Evolutionary conservation across 805 yeast genomes (phyloP), one percentile per base, ranked within the genome.

Genomic region (Clavispora fructus): DNA sequence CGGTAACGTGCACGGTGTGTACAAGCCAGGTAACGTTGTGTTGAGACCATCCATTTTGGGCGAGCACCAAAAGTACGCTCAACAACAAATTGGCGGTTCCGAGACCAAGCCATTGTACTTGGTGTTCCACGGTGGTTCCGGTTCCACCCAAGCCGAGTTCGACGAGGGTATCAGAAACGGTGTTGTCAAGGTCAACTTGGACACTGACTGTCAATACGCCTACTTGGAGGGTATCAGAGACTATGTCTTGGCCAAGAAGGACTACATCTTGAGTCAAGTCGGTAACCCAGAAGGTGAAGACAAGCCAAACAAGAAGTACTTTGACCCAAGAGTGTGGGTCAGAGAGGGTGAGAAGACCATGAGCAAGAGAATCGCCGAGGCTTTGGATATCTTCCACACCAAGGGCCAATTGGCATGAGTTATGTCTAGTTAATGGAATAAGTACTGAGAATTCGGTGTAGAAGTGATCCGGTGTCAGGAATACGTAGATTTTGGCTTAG

Each of bases 91-190:
- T 52, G 78, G 78, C 55, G 63, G 83, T 54, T 58, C 69, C 48
- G 64, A 73, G 54, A 74, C 75, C 69, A 67, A 72, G 57, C 98
- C 99, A 70, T 78, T 94, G 68, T 94, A 83, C 87, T 82, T 94
- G 61, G 99, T 94, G 60, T 94, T 94, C 97, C 99, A 94, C 83
- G 99, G 99, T 78, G 99, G 99, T 74, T 94, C 99, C 55, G 99
- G 99, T 74, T 94, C 99, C 46, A 65, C 94, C 57, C 95, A 86
- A 75, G 71, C 75, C 57, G 99, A 94, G 77, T 94, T 87, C 73
- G 85, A 87, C 77, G 82, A 82, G 59, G 99, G 90, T 68, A 94
- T 94, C 74, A 71, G 69, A 69, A 77, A 80, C 76, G 99, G 99
- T 80, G 97, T 91, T 62, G 97, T 91, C 65, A 94, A 94, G 85